Percentiles rank a stretch among this genome's conserved stretches.
Conservation (phyloP, 169 alveolate species). For the Cystoisospora suis region DNA sequence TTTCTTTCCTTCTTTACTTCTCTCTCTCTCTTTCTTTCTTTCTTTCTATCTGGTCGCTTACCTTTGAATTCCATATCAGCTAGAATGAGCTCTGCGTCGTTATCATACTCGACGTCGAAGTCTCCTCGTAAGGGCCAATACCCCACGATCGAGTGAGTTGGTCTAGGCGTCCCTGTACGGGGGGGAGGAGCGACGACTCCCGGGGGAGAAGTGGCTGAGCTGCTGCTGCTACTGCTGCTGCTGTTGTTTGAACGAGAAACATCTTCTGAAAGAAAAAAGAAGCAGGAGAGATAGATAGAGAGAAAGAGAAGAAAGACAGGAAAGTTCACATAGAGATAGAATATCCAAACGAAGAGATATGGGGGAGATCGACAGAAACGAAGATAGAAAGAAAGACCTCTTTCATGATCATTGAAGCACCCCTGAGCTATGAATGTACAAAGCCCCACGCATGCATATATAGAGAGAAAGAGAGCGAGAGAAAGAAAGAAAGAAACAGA, state of each 20-base stretch:
- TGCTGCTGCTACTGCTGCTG: slow-evolving; percentile 18
- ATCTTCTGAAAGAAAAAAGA: no score
- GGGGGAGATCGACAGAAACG: no score
- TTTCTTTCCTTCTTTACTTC: no score
- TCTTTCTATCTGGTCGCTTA: no score
- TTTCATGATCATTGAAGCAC: no score
- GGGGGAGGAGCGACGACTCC: slow-evolving; percentile 1
- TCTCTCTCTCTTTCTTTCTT: no score
- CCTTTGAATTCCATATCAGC: slow-evolving; percentile 97
- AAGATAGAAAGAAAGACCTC: no score
- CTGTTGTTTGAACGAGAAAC: neutral
- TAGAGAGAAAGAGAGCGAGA: neutral
- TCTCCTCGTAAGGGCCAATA: slow-evolving; percentile 98
- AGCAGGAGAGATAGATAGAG: neutral
- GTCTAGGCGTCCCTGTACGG: slow-evolving; percentile 55
- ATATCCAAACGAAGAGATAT: no score
- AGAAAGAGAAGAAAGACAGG: no score
- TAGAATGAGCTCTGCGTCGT: slow-evolving; percentile 96
- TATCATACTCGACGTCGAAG: slow-evolving; percentile 97
- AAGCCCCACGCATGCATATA: neutral
- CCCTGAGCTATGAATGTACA: no score
- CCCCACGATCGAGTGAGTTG: slow-evolving; percentile 88
- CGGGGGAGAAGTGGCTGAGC: neutral
- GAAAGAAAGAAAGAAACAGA: neutral
- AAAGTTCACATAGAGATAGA: no score